These are phyloP conservation scores for Schizosaccharomyces pombe DNA, from an alignment of 805 yeast genomes.

Conservation along the genomic window ASM294v3 CU329670.1:1552501-1553000, in stretches of 20 bases:
- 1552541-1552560: neutral
- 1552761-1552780: neutral
- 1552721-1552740: neutral
- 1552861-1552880: neutral
- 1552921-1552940: neutral
- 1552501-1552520: neutral
- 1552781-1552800: neutral
- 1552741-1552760: neutral
- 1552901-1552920: neutral
- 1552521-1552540: neutral
- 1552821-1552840: neutral
- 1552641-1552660: too few species aligned
- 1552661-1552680: too few species aligned
- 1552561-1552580: neutral
- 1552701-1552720: neutral
- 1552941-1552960: neutral
- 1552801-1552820: neutral
- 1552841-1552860: neutral
- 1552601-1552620: neutral
- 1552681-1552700: too few species aligned
- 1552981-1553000: neutral
- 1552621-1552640: neutral
- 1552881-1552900: neutral
- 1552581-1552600: neutral
- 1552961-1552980: neutral